Base-by-base conservation (phyloP, 371 early-diverging fungal genomes). In the Encephalitozoon intestinalis region DNA sequence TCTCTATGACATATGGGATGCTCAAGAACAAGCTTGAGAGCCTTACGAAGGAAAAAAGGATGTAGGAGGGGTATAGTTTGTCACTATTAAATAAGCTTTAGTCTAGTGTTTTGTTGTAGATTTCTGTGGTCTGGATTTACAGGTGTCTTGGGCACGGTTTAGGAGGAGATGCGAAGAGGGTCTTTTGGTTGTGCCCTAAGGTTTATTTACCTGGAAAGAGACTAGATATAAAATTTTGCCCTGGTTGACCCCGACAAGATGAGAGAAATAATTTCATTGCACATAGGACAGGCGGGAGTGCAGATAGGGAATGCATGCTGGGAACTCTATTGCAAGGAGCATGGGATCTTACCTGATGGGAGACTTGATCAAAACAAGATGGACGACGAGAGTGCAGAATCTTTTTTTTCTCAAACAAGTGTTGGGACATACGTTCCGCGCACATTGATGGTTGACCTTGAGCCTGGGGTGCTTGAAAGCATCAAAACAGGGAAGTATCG, bases 271-370 rank as follows among this genome's bases (percentile, higher is more conserved):
- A 92, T 94, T 86, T 92, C 92, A 68, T 88, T 96, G 86, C 96
- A 96, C 90, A 92, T 91, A 77, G 92, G 92, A 82, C 86, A 97
- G 88, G 97, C 96, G 81, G 97, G 97, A 91, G 92, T 97, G 83
- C 97, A 97, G 88, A 96, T 97, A 84, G 97, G 97, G 89, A 96
- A 95, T 89, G 91, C 95, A 87, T 95, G 96, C 88, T 97, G 97
- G 97, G 97, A 97, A 86, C 89, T 94, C 64, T 95, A 94, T 89
- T 93, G 94, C 86, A 34, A 83, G 85, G 95, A 95, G 87, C 97
- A 97, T 88, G 93, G 94, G 75, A 92, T 97, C 83, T 89, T 90
- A 76, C 95, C 97, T 72, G 94, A 95, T 85, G 97, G 97, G 76
- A 73, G 64, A 44, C 67, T 72, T 34, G 75, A 71, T 21, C 43